phyloP scores from a whole-genome alignment of 2,329 filamentous ascomycete species.

The Aspergillus tamarii region DNA sequence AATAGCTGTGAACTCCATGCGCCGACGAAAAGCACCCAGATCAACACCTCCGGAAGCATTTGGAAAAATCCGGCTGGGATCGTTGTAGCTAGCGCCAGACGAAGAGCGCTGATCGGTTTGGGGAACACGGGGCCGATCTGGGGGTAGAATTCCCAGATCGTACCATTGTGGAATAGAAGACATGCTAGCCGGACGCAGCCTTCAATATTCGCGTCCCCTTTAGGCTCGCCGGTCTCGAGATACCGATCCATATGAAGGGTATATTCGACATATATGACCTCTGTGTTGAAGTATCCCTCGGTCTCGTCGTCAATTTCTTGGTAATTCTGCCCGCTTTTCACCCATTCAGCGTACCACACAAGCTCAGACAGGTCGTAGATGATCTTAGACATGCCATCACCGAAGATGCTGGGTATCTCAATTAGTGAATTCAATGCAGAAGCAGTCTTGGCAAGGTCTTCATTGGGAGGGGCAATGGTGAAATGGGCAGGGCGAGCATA shows the following conservation, averaged over 20 bases:
- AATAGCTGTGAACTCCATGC: conserved; percentile 32
- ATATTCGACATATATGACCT: conserved; percentile 44
- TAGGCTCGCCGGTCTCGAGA: conserved; percentile 34
- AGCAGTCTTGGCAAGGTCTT: conserved; percentile 35
- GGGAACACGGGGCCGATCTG: conserved; percentile 38
- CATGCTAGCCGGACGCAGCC: conserved; percentile 43
- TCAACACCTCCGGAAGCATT: conserved; percentile 36
- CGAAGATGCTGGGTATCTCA: conserved; percentile 40
- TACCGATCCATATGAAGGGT: conserved; percentile 42
- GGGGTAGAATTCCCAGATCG: conserved; percentile 45
- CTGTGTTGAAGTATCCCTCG: conserved; percentile 45
- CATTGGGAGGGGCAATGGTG: conserved; percentile 33
- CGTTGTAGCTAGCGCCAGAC: conserved; percentile 36
- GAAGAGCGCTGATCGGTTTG: conserved; percentile 38
- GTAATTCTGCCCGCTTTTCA: conserved; percentile 33
- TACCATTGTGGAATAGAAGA: conserved; percentile 43
- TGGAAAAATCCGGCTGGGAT: conserved; percentile 37
- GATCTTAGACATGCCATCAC: conserved; percentile 32
- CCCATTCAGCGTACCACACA: conserved; percentile 42
- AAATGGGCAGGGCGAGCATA: conserved; percentile 35
- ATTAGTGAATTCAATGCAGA: conserved; percentile 37
- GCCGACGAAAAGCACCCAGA: conserved; percentile 43
- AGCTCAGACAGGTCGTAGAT: conserved; percentile 42
- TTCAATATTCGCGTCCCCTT: conserved; percentile 42
- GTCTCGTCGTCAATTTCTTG: conserved; percentile 38